Base-by-base conservation (phyloP, 164 flowering plant genomes). In the Magnolia kwangsiensis region DNA sequence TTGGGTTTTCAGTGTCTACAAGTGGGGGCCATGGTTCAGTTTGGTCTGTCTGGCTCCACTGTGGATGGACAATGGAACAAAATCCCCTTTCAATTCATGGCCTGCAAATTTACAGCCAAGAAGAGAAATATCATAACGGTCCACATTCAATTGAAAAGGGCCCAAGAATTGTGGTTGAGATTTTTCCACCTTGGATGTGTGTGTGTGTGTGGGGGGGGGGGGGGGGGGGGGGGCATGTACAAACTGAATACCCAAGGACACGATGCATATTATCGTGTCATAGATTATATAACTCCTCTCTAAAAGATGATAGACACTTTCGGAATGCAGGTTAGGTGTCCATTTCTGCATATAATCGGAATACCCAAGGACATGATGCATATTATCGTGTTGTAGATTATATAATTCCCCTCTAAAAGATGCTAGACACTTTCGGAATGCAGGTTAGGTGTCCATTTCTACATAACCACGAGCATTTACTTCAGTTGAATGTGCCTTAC, bases 401-500 rank as follows among this genome's bases (percentile, higher is more conserved):
- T 55, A 16, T 55, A 55, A 13, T 55, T 55, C 18, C 11, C 0
- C 61, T 55, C 18, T 55, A 16, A 55, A 55, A 10, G 61, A 55
- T 55, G 11, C 61, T 16, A 55, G 61, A 55, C 61, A 55, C 18
- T 55, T 16, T 55, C 61, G 18, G 45, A 10, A 55, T 55, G 61
- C 13, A 55, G 18, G 18, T 55, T 55, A 55, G 61, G 18, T 10
- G 18, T 55, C 61, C 61, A 55, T 55, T 55, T 10, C 61, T 31
- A 4, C 71, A 24, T 31, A 1, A 27, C 50, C 4, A 67, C 31
- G 18, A 67, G 45, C 50, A 67, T 67, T 19, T 67, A 14, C 49
- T 29, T 27, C 9, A 55, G 27, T 67, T 55, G 29, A 13, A 24
- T 13, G 77, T 51, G 24, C 72, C 84, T 88, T 81, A 95, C 98